Base-by-base conservation (phyloP, 345 rosid species). In the Populus simonii region DNA sequence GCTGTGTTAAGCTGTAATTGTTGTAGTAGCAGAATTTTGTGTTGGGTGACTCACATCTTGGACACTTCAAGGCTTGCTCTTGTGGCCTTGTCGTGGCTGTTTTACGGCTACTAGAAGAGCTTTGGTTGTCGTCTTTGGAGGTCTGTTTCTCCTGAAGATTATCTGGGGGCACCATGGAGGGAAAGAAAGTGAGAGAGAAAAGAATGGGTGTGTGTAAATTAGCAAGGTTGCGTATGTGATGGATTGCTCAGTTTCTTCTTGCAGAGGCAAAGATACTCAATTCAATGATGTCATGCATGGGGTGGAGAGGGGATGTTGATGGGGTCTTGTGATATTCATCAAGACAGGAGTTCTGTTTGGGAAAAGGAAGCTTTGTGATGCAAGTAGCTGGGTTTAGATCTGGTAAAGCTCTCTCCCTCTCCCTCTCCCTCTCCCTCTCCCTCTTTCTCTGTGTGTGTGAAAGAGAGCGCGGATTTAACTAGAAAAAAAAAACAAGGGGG, bases 271-370 rank as follows among this genome's bases (percentile, higher is more conserved):
- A 70, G 85, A 81, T 77, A 68, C 70, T 62, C 69, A 81, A 87
- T 85, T 89, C 89, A 91, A 85, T 86, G 88, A 84, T 78, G 78
- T 87, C 93, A 89, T 89, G 89, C 88, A 88, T 79, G 88, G 79
- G 66, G 74, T 18, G 57, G 84, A 79, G 82, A 80, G 70, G 70
- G 17, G 71, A 33, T 10, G 82, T 67, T 73, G 83, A 84, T 71
- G 83, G 78, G 81, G 68, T 67, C 91, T 79, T 91, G 94, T 91
- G 94, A 91, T 79, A 66, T 76, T 81, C 88, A 87, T 91, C 86
- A 91, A 87, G 70, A 82, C 47, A 84, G 76, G 71, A 41, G 75
- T 76, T 76, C 29, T 49, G 49, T 45, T 67, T 38, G n/a, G 45
- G n/a, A 25, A 62, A 8, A 20, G 49, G 41, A 66, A 35, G 63